These are phyloP conservation scores for Lipomyces sp. DNA, from an alignment of 805 yeast genomes.

Conservation along the genomic window DNA sequence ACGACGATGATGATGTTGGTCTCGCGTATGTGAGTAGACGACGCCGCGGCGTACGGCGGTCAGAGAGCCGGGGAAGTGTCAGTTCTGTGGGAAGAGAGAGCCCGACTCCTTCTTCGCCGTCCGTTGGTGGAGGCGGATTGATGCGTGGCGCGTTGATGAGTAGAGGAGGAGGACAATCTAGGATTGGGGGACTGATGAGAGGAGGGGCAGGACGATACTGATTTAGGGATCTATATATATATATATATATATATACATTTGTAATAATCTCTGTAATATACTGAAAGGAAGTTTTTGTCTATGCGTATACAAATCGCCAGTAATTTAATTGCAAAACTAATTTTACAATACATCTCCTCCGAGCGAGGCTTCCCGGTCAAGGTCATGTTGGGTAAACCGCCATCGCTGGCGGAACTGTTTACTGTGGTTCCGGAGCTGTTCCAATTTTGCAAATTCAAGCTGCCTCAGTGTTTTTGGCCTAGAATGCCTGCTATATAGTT, in stretches of 20 bases:
- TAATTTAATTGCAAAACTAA: neutral
- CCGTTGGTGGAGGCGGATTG: slow-evolving; percentile 21
- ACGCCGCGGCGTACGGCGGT: slow-evolving; percentile 27
- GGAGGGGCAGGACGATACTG: slow-evolving; percentile 20
- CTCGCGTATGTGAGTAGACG: slow-evolving; percentile 32
- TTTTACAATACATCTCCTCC: neutral
- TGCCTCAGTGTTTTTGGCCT: neutral
- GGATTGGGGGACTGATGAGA: slow-evolving; percentile 10
- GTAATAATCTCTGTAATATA: neutral
- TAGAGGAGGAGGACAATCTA: slow-evolving; percentile 9
- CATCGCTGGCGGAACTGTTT: slow-evolving; percentile 3
- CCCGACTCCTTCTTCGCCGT: slow-evolving; percentile 4
- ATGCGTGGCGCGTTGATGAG: slow-evolving; percentile 27
- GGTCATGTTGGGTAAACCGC: slow-evolving; percentile 1
- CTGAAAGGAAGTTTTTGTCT: neutral
- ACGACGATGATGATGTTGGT: slow-evolving; percentile 45
- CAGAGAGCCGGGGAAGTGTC: slow-evolving; percentile 28
- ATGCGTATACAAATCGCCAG: slow-evolving; percentile 7
- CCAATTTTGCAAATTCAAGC: neutral
- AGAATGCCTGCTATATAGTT: slow-evolving; percentile 1
- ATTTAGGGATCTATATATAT: neutral
- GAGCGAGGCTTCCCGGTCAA: slow-evolving; percentile 5
- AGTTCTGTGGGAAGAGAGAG: slow-evolving; percentile 16
- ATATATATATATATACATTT: too few species aligned
- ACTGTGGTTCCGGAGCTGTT: slow-evolving; percentile 6